Base-by-base conservation (phyloP, 495 filamentous ascomycete species). In the Aspergillus coremiiformis region DNA sequence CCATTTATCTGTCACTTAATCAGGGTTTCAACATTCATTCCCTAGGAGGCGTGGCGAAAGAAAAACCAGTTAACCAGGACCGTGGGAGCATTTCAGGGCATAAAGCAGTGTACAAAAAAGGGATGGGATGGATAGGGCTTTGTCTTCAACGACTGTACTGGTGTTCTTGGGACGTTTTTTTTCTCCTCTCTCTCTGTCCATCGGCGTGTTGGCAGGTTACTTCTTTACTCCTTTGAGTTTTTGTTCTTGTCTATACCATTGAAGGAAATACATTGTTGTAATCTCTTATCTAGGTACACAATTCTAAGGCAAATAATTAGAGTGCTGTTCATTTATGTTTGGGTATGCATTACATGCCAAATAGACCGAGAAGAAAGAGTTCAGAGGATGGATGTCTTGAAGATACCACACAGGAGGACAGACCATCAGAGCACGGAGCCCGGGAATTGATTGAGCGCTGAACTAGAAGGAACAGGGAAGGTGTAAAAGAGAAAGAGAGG, bases 71-170 rank as follows among this genome's bases (percentile, higher is more conserved):
- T 20, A 11, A 15, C 32, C 32, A 41, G 37, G 19, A 41, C 37
- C 20, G 37, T 41, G 37, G 4, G n/a, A 20, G 37, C 6, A 41
- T 35, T 35, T 35, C 32, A 35, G 10, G 32, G 32, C 4, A 35
- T 35, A 35, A 35, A 35, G 11, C 32, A 35, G 32, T 14, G 32
- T 14, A n/a, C 14, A 35, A 10, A n/a, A 35, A 35, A n/a, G 37
- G n/a, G 37, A 41, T 20, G 17, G 17, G 17, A 41, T 19, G 37
- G 37, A 21, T 20, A 20, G 6, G 19, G 15, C 3, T 41, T 41
- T 8, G 48, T 51, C 48, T 51, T 51, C 48, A 51, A 51, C 48
- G 48, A 51, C 48, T 51, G 48, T 41, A 20, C 37, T 21, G 15
- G 15, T 41, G 37, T 19, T 41, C 17, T 41, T 21, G 37, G 37